Evolutionary conservation across 2,329 filamentous ascomycete genomes (phyloP).

Genomic region (Pestalotiopsis sp.): DNA sequence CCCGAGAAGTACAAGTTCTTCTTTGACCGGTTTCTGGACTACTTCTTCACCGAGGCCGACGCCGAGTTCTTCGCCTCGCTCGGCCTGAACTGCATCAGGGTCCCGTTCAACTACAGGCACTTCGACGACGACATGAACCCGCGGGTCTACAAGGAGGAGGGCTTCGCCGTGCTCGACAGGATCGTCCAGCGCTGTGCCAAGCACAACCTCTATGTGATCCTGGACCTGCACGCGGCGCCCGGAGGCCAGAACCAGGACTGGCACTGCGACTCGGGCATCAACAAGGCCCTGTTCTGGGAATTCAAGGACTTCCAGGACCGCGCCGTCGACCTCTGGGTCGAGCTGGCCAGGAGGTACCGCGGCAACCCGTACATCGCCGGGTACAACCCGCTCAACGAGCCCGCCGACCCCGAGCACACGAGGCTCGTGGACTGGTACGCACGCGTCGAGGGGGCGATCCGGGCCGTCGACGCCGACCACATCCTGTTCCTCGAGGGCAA

Average conservation of each 20-base stretch:
- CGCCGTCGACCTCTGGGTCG: constrained; percentile 38
- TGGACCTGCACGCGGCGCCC: constrained; percentile 42
- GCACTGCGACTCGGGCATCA: constrained; percentile 37
- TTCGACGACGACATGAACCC: constrained; percentile 51
- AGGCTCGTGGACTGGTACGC: constrained; percentile 36
- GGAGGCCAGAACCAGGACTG: constrained; percentile 45
- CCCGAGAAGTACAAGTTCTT: constrained; percentile 56
- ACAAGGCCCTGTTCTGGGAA: constrained; percentile 41
- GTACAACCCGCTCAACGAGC: constrained; percentile 34
- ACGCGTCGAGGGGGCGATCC: constrained; percentile 33
- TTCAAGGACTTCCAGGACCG: constrained; percentile 42
- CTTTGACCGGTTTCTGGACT: constrained; percentile 53
- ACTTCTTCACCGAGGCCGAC: constrained; percentile 57
- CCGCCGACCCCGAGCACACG: constrained; percentile 23
- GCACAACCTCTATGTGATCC: constrained; percentile 38
- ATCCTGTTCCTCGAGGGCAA: constrained; percentile 51
- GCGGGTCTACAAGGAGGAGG: constrained; percentile 41
- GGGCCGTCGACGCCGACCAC: constrained; percentile 39
- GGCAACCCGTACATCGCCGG: constrained; percentile 40
- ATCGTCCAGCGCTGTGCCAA: constrained; percentile 42
- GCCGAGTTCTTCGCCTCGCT: constrained; percentile 54
- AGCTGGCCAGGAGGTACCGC: constrained; percentile 37
- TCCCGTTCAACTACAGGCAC: constrained; percentile 59
- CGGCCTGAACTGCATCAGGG: constrained; percentile 57
- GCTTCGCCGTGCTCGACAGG: constrained; percentile 47